Evolutionary conservation across 1,284 basidiomycete species (phyloP), one percentile per base, ranked within the genome.

Genomic region (Rhodotorula sp.): DNA sequence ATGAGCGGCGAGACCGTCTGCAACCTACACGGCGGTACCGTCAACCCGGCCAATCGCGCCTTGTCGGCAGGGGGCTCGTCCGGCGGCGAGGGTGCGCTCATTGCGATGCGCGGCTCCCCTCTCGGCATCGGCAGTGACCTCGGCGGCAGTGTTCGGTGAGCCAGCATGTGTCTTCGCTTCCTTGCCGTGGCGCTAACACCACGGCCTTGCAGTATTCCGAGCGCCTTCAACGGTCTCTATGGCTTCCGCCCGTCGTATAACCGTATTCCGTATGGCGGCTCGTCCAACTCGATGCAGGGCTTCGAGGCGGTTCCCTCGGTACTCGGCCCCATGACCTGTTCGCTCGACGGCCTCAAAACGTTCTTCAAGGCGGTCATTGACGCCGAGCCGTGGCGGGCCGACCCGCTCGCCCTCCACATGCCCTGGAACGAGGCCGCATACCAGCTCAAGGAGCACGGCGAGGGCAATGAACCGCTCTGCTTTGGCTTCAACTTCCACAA

Each of bases 111-210:
- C 85, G 85, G 86, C n/a, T 87, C 86, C 52, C 84, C 86, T 0
- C 78, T 90, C 16, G 89, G 89, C 42, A 85, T 90, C 16, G 89
- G 89, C 17, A 87, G 87, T 7, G 89, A 91, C 78, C 85, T 90
- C 50, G 89, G 89, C 61, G 92, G 92, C 42, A 79, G 79, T 88
- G 70, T 84, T 16, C 49, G 53, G 71, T 76, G 48, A 41, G 64
- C 7, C 25, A 49, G 27, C 44, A 19, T 57, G 17, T 27, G n/a
- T 17, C 57, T 3, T 34, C 34, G 42, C 42, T 34, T 27, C 2
- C 0, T n/a, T 54, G 56, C 45, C 23, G 25, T 0, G 23, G 25
- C n/a, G 7, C 23, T 34, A 13, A 8, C n/a, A n/a, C 10, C 21
- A 8, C 19, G 25, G 19, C 10, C 4, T 53, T 53, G 34, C 41